Evolutionary conservation across 2,329 filamentous ascomycete genomes (phyloP), one percentile per base, ranked within the genome.

Genomic region (Colletotrichum chrysophilum): DNA sequence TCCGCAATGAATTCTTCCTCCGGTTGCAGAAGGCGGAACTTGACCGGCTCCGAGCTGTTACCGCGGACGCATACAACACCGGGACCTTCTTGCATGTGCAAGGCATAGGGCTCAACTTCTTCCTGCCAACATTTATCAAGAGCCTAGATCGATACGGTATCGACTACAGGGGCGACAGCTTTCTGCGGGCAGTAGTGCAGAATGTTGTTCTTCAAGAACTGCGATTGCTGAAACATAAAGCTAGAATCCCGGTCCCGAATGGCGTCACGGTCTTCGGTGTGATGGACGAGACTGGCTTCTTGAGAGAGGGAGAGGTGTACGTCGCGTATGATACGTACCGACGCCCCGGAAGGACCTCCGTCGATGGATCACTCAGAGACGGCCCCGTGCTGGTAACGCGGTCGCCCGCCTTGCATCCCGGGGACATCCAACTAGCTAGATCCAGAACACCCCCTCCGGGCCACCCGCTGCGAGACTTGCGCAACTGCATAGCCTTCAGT

Each of bases 211-310:
- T 97, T n/a, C 86, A 90, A 2, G 93, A 94, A 78, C 85, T 98
- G 5, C 90, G 94, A 5, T 88, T 94, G 34, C 85, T 98, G 48
- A 98, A 97, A 81, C 92, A 97, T 83, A 94, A 93, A 70, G 92
- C 94, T 0, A 91, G 94, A 2, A 97, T 97, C 38, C 93, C 91
- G 0, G 90, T 98, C 0, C 83, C 89, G 0, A 82, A 93, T 18
- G 95, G 94, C 0, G 89, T 93, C n/a, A 96, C 94, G 0, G 87
- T 97, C 0, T 96, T 95, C 78, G 95, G 95, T 0, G 88, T 97
- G 66, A 94, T 97, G 91, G 95, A 98, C 77, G 95, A 97, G 83
- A 95, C 94, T 0, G 91, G 90, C 0, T 90, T 89, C 43, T 86
- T 98, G 0, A 78, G 89, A 12, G 92, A 95, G 80, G 90, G 90